A percentile compares a stretch with the other conserved stretches of the same genome.
Evolutionary conservation across 1,284 basidiomycete species (phyloP).

Genomic region (Marasmius tenuissimus): DNA sequence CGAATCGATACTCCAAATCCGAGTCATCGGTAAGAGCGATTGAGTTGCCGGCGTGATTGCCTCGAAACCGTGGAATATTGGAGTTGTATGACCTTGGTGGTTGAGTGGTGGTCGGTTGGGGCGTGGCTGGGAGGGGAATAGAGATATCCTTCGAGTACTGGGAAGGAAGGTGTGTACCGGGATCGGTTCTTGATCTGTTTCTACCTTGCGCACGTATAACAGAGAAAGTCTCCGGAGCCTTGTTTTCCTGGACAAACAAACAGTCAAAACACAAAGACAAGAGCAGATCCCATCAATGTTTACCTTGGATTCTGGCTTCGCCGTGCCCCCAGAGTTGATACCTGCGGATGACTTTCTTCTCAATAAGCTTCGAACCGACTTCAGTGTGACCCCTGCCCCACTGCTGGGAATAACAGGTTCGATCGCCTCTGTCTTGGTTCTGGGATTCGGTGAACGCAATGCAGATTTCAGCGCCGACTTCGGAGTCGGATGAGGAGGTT

Average conservation of each 20-base stretch:
- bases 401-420: conserved; percentile 11
- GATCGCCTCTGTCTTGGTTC: conserved; percentile 12
- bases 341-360: conserved; percentile 27
- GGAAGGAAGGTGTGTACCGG: conserved; percentile 26
- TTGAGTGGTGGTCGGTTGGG: conserved; percentile 2
- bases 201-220: conserved; percentile 3
- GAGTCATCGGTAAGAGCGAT: conserved; percentile 34
- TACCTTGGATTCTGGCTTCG: conserved; percentile 10
- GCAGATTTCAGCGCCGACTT: conserved; percentile 42
- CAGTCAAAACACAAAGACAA: background rate
- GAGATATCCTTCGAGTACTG: conserved; percentile 8
- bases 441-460: conserved; percentile 35
- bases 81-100: conserved; percentile 11
- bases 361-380: conserved; percentile 31
- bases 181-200: conserved; percentile 38
- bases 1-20: conserved; percentile 41
- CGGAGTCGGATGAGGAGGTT: conserved; percentile 20
- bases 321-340: conserved; percentile 1
- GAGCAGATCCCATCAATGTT: background rate
- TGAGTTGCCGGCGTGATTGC: conserved; percentile 15
- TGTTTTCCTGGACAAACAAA: conserved; percentile 1
- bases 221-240: conserved; percentile 4
- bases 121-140: conserved; percentile 18
- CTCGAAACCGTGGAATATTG: conserved; percentile 38
- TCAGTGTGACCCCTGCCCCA: conserved; percentile 24